Evolutionary conservation across 768 basidiomycete genomes (phyloP).

Genomic region (Rhizopogon roseolus): DNA sequence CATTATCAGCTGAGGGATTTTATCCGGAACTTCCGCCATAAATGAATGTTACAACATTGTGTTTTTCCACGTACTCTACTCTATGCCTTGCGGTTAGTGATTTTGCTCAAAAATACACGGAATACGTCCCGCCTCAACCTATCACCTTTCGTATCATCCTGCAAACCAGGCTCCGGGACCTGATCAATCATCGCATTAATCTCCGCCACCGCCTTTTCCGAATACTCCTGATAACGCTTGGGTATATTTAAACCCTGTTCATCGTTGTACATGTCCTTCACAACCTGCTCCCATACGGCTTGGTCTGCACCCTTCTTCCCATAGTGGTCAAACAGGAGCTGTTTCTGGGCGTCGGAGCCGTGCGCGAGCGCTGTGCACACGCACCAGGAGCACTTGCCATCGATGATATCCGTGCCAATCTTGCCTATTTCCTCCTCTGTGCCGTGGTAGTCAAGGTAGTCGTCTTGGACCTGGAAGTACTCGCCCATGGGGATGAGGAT

Average conservation of each 20-base stretch:
- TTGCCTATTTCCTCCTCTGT: constrained; percentile 92
- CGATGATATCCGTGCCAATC: constrained; percentile 95
- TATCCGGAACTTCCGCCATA: not conserved
- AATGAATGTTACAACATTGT: not conserved
- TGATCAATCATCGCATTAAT: constrained; percentile 66
- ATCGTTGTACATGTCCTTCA: constrained; percentile 66
- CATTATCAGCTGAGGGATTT: too few relatives aligned
- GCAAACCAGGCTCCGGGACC: constrained; percentile 55
- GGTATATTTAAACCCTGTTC: constrained; percentile 48
- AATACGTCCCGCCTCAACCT: constrained; percentile 69
- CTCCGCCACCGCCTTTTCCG: constrained; percentile 17
- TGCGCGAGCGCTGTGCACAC: constrained; percentile 78
- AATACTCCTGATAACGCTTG: constrained; percentile 75
- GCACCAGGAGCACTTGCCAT: constrained; percentile 99
- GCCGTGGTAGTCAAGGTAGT: constrained; percentile 91
- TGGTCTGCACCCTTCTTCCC: constrained; percentile 44
- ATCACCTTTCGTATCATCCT: constrained; percentile 35
- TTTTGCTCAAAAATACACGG: constrained; percentile 83
- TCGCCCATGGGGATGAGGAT: constrained; percentile 93
- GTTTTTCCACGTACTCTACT: too few relatives aligned
- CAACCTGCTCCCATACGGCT: constrained; percentile 44
- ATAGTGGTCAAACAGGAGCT: constrained; percentile 62
- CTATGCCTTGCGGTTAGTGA: constrained; percentile 40
- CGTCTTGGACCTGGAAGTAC: constrained; percentile 99
- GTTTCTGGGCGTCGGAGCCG: constrained; percentile 51